phyloP scores from a whole-genome alignment of 345 rosid species.

The Arabis alpina region DNA sequence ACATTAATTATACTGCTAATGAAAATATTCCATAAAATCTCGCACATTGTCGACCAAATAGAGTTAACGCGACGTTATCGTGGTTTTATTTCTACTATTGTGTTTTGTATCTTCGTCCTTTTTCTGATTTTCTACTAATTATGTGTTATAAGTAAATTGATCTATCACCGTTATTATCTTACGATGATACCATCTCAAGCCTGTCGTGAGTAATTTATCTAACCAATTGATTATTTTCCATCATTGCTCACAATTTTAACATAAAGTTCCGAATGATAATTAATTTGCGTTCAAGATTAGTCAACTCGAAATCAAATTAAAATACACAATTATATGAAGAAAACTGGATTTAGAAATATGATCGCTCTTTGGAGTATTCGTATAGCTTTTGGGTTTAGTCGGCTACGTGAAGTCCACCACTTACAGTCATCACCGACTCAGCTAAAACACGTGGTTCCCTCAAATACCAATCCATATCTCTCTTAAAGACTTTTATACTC shows the following conservation, averaged over 20 bases:
- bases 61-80: neutral
- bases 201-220: neutral
- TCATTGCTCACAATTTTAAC: neutral
- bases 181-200: neutral
- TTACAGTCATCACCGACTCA: slow-evolving; percentile 34
- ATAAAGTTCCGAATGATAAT: neutral
- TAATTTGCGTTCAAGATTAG: neutral
- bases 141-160: neutral
- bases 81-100: neutral
- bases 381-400: slow-evolving; percentile 14
- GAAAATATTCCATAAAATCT: no score
- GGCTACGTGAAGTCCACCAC: slow-evolving; percentile 39
- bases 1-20: no score
- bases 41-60: neutral
- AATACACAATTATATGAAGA: neutral
- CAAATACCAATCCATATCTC: slow-evolving; percentile 22
- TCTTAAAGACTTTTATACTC: slow-evolving; percentile 5
- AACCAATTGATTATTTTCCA: neutral
- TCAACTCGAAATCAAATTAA: slow-evolving; percentile 4
- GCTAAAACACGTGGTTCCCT: slow-evolving; percentile 41
- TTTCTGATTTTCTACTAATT: neutral
- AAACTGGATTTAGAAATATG: neutral
- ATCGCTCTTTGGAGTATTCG: slow-evolving; percentile 18
- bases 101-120: neutral
- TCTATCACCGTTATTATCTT: slow-evolving; percentile 4